Evolutionary conservation across 768 basidiomycete genomes (phyloP).

Genomic region (Cyathus striatus): DNA sequence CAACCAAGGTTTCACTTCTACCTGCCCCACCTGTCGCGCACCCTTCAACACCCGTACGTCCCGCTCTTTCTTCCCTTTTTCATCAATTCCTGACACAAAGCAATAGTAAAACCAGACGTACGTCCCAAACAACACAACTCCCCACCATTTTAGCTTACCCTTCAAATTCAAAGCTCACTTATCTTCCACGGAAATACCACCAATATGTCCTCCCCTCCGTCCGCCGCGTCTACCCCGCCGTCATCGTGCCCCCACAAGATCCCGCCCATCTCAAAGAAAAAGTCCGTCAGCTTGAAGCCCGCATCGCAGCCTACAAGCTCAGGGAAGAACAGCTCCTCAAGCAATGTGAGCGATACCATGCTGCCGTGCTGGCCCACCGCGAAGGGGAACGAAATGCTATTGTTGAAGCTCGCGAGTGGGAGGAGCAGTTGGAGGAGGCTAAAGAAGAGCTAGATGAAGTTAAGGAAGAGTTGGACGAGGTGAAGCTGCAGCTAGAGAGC

Average conservation of each 20-base stretch:
- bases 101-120: constrained; percentile 24
- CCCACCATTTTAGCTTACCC: background rate
- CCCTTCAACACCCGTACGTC: constrained; percentile 48
- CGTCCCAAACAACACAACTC: background rate
- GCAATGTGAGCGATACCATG: constrained; percentile 38
- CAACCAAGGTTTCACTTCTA: constrained; percentile 28
- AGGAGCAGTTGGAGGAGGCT: background rate
- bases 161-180: constrained; percentile 27
- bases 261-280: constrained; percentile 19
- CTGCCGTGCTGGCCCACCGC: constrained; percentile 23
- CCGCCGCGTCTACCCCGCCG: constrained; percentile 46
- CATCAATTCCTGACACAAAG: constrained; percentile 5
- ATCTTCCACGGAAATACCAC: constrained; percentile 46
- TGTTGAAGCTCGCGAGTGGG: background rate
- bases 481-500: background rate
- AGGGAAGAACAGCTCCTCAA: constrained; percentile 38
- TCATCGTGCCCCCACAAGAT: too few species aligned
- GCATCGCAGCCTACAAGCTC: constrained; percentile 28
- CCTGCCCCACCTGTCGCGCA: constrained; percentile 57
- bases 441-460: too few species aligned
- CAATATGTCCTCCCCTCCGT: constrained; percentile 38
- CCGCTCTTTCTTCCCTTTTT: background rate
- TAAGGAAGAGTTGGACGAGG: background rate
- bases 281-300: constrained; percentile 29
- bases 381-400: constrained; percentile 20